A percentile compares a stretch with the other conserved stretches of the same genome.
These are phyloP conservation scores for Pezicula rhizophila DNA, from an alignment of 2,329 filamentous ascomycete genomes.

Conservation along the genomic window DNA sequence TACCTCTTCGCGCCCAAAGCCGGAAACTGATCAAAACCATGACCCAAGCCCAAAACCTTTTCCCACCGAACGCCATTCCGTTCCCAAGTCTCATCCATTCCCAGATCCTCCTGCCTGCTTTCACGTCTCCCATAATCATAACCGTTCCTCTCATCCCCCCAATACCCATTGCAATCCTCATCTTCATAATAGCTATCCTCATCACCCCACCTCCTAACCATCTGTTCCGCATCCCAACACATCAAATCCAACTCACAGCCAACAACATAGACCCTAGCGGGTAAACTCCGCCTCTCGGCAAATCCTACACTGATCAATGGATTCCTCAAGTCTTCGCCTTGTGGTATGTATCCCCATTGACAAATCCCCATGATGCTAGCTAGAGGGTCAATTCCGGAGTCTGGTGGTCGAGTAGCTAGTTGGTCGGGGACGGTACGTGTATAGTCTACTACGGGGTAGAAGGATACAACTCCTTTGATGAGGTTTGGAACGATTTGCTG, in stretches of 20 bases:
- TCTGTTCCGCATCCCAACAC: slow-evolving; percentile 14
- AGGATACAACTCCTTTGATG: slow-evolving; percentile 33
- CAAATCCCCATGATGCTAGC: slow-evolving; percentile 8
- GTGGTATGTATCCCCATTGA: slow-evolving; percentile 14
- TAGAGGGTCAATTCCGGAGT: slow-evolving; percentile 10
- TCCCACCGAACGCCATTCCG: neutral
- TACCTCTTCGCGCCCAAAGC: neutral
- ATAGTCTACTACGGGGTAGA: slow-evolving; percentile 40
- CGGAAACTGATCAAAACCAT: neutral
- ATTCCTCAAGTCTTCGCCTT: slow-evolving; percentile 18
- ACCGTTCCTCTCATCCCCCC: too few species aligned
- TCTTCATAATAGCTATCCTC: neutral
- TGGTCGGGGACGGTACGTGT: slow-evolving; percentile 25
- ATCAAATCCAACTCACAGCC: slow-evolving; percentile 23
- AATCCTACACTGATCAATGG: slow-evolving; percentile 16
- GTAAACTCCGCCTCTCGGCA: slow-evolving; percentile 15
- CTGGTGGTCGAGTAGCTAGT: slow-evolving; percentile 17
- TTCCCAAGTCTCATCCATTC: neutral
- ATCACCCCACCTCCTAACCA: slow-evolving; percentile 8
- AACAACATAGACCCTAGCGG: slow-evolving; percentile 16
- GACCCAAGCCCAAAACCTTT: neutral
- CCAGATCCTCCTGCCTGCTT: too few species aligned
- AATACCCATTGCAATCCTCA: neutral
- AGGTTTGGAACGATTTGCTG: slow-evolving; percentile 21
- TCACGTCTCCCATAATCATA: too few species aligned